A percentile compares a stretch with the other conserved stretches of the same genome.
phyloP scores from a whole-genome alignment of 2,329 filamentous ascomycete genomes.

The Aspergillus texensis region DNA sequence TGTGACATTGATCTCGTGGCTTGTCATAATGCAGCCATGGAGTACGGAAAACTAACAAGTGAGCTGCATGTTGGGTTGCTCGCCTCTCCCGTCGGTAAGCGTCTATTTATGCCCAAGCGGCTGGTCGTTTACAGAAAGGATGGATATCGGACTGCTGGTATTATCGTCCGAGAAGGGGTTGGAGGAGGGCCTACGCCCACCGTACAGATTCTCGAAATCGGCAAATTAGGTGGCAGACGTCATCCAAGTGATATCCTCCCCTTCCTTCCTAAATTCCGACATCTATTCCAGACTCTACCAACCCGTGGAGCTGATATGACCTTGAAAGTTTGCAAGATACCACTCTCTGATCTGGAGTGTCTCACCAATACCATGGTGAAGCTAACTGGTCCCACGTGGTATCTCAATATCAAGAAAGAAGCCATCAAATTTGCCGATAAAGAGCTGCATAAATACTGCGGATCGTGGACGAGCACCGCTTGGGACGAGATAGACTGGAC shows the following conservation, averaged over 20 bases:
- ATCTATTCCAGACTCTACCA: slow-evolving; percentile 68
- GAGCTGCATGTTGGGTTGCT: slow-evolving; percentile 78
- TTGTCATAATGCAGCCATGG: slow-evolving; percentile 80
- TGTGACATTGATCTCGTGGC: slow-evolving; percentile 80
- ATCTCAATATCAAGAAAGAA: slow-evolving; percentile 55
- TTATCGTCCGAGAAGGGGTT: slow-evolving; percentile 76
- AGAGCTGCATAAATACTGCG: slow-evolving; percentile 69
- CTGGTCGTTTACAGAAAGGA: slow-evolving; percentile 83
- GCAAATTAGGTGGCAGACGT: slow-evolving; percentile 66
- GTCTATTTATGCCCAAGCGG: slow-evolving; percentile 74
- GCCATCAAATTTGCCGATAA: slow-evolving; percentile 64
- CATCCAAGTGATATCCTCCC: slow-evolving; percentile 85
- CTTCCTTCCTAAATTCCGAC: slow-evolving; percentile 72
- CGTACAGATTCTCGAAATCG: slow-evolving; percentile 78
- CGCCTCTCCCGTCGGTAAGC: slow-evolving; percentile 77
- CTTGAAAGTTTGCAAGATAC: slow-evolving; percentile 69
- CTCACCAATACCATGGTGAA: slow-evolving; percentile 71
- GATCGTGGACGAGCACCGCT: slow-evolving; percentile 70
- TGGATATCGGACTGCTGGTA: slow-evolving; percentile 77
- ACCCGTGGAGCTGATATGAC: slow-evolving; percentile 68
- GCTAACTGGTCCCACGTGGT: slow-evolving; percentile 51
- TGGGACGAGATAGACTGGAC: slow-evolving; percentile 86
- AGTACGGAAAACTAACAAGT: slow-evolving; percentile 75
- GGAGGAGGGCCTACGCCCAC: slow-evolving; percentile 67
- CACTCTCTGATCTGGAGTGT: slow-evolving; percentile 78